Evolutionary conservation across 176 grass and related monocot species (phyloP), one percentile per base, ranked within the genome.

Genomic region (Aegilops speltoides): DNA sequence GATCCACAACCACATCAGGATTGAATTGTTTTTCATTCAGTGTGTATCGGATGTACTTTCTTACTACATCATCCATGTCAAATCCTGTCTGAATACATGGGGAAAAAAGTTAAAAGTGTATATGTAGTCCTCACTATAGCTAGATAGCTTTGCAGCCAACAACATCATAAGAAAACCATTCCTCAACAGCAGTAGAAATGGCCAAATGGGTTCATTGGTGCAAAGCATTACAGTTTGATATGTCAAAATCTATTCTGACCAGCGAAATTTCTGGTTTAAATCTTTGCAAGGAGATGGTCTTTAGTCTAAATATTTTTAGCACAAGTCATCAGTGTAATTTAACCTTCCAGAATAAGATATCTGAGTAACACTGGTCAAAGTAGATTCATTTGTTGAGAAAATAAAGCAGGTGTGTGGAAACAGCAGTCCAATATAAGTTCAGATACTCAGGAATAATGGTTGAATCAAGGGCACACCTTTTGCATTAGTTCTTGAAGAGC

Each of bases 1-100:
- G 89, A 89, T 94, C 82, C 79, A 91, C 79, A 37, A 99, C 92
- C 73, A 78, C 57, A 83, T 93, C 85, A 56, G 92, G 83, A 73
- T 88, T 87, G 80, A 99, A 99, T n/a, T 80, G 89, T 56, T 99
- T 96, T 85, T 99, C 94, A 87, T 99, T 96, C 87, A 99, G 74
- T 69, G 94, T 88, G 81, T 99, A 99, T 64, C 97, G 69, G 48
- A 99, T 94, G 83, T 99, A 96, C 87, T 98, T 98, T 41, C 96
- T 95, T 81, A 94, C 88, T 78, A 95, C 89, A 79, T 92, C 93
- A 45, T 94, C 86, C 96, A 98, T 92, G 86, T 88, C 89, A 89
- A 95, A 98, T 86, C 88, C 91, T 92, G 88, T 95, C 93, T 95
- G 93, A 88, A 81, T 37, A 88, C 62, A 91, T 57, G 65, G 20